Conservation (phyloP, 441 rosid genomes). For the Isatis lusitanica region DNA sequence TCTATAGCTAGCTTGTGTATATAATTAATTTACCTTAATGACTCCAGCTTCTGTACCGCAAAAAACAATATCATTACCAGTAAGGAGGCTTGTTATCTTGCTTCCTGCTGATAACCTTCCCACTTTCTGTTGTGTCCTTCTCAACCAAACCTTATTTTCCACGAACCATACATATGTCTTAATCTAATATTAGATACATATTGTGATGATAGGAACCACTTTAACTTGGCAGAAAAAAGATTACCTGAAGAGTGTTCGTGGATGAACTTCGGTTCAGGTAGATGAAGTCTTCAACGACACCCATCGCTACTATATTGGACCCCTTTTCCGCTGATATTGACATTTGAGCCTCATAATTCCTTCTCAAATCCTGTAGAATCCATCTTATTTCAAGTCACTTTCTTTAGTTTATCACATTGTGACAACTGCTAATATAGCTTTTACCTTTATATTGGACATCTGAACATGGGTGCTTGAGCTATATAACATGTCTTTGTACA, state of each 20-base stretch:
- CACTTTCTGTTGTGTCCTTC: conserved; percentile 77
- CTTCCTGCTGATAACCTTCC: conserved; percentile 92
- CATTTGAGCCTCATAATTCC: conserved; percentile 58
- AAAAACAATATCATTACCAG: conserved; percentile 69
- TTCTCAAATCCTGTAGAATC: conserved; percentile 77
- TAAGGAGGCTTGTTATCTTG: conserved; percentile 82
- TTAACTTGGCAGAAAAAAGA: neutral
- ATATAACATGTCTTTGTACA: conserved; percentile 85
- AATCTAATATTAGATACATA: neutral
- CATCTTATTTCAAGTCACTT: conserved; percentile 21
- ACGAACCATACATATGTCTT: conserved; percentile 1
- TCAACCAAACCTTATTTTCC: conserved; percentile 71
- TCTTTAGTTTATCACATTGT: neutral
- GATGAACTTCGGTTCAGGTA: conserved; percentile 77
- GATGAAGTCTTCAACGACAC: conserved; percentile 85
- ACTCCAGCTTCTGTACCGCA: conserved; percentile 91
- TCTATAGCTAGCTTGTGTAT: neutral
- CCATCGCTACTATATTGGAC: conserved; percentile 55
- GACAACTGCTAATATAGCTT: neutral
- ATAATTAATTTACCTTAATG: conserved; percentile 59
- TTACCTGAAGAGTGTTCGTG: conserved; percentile 75
- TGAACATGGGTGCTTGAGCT: conserved; percentile 64
- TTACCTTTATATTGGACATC: conserved; percentile 75
- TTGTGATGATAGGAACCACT: neutral
- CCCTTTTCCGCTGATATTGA: conserved; percentile 55